Conservation (phyloP, 164 flowering plant genomes). For the Protea cynaroides region DNA sequence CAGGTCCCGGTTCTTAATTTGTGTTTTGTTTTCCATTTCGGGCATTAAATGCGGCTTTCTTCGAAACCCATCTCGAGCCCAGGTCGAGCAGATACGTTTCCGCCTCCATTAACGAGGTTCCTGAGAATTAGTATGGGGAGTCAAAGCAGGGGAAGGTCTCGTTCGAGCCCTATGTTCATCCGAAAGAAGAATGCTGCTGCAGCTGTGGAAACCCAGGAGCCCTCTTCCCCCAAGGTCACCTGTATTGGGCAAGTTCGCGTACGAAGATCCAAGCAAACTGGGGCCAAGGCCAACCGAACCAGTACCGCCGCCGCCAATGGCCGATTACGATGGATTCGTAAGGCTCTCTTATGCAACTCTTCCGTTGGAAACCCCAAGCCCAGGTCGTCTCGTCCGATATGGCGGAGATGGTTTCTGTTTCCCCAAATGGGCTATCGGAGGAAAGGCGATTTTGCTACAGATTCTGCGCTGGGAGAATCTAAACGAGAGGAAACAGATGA, state of each 20-base stretch:
- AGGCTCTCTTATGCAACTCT: slow-evolving; percentile 18
- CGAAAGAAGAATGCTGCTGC: slow-evolving; percentile 21
- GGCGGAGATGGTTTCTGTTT: slow-evolving; percentile 29
- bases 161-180: slow-evolving; percentile 49
- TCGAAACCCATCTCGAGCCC: slow-evolving; percentile 59
- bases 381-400: slow-evolving; percentile 10
- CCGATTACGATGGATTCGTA: slow-evolving; percentile 23
- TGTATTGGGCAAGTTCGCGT: slow-evolving; percentile 66
- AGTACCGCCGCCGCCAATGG: background rate
- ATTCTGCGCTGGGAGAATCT: slow-evolving; percentile 2
- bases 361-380: slow-evolving; percentile 14
- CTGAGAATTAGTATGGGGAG: slow-evolving; percentile 45
- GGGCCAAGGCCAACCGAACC: background rate
- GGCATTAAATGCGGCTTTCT: slow-evolving; percentile 31
- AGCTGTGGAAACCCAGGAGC: slow-evolving; percentile 42
- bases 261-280: slow-evolving; percentile 22
- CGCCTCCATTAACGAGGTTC: slow-evolving; percentile 54
- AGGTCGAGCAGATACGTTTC: slow-evolving; percentile 47
- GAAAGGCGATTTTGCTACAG: slow-evolving; percentile 13
- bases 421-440: slow-evolving; percentile 19
- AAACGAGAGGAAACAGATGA: slow-evolving; percentile 13
- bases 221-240: slow-evolving; percentile 70
- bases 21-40: background rate
- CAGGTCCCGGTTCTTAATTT: too few relatives aligned
- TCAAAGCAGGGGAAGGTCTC: slow-evolving; percentile 54